These are phyloP conservation scores for Phoenix dactylifera DNA, from an alignment of 176 grass and related monocot species.

Conservation along the genomic window DNA sequence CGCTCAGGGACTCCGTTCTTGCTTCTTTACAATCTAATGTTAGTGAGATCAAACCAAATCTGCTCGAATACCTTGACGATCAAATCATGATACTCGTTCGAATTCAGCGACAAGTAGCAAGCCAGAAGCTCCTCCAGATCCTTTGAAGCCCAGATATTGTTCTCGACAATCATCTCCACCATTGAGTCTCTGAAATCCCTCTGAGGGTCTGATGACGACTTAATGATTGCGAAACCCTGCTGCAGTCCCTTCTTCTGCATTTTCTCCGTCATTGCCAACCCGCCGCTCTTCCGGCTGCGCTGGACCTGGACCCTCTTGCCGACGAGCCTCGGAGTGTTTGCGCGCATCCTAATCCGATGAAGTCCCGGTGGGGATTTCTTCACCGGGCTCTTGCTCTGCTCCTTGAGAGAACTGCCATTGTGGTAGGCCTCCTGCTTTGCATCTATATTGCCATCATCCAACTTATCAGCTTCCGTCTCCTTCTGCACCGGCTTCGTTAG, in stretches of 20 bases:
- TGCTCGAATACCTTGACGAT: conserved; percentile 43
- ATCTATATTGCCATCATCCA: too few relatives aligned
- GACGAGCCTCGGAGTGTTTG: too few relatives aligned
- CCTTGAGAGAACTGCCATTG: not conserved
- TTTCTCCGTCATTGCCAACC: not conserved
- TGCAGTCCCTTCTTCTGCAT: not conserved
- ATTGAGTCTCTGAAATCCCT: conserved; percentile 36
- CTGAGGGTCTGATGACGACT: conserved; percentile 23
- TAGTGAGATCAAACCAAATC: conserved; percentile 34
- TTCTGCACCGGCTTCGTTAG: conserved; percentile 20
- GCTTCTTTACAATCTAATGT: conserved; percentile 16
- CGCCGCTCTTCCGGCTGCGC: too few relatives aligned
- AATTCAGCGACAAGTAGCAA: conserved; percentile 36
- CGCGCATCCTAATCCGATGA: too few relatives aligned
- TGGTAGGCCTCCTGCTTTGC: too few relatives aligned
- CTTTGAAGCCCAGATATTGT: conserved; percentile 8
- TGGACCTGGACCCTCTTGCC: too few relatives aligned
- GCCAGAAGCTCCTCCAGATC: conserved; percentile 37
- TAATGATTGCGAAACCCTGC: conserved; percentile 23
- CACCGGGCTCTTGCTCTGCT: not conserved
- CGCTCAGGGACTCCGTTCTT: not conserved
- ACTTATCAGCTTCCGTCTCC: not conserved
- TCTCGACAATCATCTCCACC: conserved; percentile 36
- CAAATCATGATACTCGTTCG: conserved; percentile 29
- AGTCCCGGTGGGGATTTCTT: not conserved